Evolutionary conservation across 2,329 filamentous ascomycete genomes (phyloP).

Genomic region (Gaeumannomyces tritici): DNA sequence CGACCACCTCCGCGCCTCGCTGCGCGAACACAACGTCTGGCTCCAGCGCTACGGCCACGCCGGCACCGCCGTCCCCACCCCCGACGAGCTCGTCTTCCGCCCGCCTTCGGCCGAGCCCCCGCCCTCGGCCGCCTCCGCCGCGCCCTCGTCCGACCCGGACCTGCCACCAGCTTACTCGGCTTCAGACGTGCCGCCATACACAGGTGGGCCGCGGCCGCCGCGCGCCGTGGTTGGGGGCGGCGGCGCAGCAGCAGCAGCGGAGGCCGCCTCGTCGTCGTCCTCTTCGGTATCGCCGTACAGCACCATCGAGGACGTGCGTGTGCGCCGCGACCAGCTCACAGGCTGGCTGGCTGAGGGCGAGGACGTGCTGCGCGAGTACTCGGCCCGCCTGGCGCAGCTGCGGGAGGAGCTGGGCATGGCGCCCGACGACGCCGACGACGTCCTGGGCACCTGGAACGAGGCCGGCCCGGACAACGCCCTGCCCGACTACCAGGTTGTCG

Average conservation of each 20-base stretch:
- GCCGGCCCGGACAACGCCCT: constrained; percentile 19
- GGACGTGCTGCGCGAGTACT: constrained; percentile 20
- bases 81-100: background rate
- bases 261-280: too few species aligned
- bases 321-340: constrained; percentile 17
- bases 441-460: constrained; percentile 20
- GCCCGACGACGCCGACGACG: constrained; percentile 12
- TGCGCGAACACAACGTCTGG: constrained; percentile 21
- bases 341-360: constrained; percentile 19
- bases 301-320: constrained; percentile 13
- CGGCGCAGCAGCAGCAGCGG: too few species aligned
- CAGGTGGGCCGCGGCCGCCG: constrained; percentile 8
- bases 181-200: constrained; percentile 18
- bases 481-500: constrained; percentile 17
- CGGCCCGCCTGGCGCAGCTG: constrained; percentile 18
- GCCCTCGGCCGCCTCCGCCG: background rate
- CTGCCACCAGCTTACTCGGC: constrained; percentile 15
- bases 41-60: constrained; percentile 16
- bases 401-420: constrained; percentile 15
- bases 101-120: background rate
- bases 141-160: constrained; percentile 8
- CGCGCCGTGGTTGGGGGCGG: constrained; percentile 2
- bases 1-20: constrained; percentile 17
- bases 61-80: constrained; percentile 3
- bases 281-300: constrained; percentile 2